phyloP scores from a whole-genome alignment of 176 grass and related monocot species.

The Hyparrhenia diplandra region DNA sequence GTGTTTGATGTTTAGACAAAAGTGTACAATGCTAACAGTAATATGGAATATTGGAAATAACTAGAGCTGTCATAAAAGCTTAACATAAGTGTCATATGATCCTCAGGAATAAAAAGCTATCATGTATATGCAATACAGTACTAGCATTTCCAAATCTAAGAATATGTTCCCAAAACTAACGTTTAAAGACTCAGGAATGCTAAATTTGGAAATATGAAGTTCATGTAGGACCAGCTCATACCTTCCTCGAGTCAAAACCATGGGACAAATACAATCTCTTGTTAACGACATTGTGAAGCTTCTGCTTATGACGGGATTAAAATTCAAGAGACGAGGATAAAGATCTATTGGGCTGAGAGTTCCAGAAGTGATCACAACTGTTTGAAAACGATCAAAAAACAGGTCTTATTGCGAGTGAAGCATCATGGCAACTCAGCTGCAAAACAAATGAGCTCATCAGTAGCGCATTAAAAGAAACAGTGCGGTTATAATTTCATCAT shows the following conservation, averaged over 20 bases:
- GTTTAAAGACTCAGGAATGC: not conserved
- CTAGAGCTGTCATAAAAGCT: not conserved
- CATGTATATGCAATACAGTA: not conserved
- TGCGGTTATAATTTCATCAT: not conserved
- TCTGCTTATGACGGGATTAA: conserved; percentile 93
- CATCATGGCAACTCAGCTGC: conserved; percentile 98
- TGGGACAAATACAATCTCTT: conserved; percentile 96
- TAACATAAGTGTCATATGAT: not conserved
- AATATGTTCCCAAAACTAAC: not conserved
- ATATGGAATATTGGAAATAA: not conserved
- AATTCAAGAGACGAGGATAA: conserved; percentile 89
- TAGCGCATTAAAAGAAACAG: conserved; percentile 4
- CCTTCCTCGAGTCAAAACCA: conserved; percentile 86
- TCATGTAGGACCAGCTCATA: not conserved
- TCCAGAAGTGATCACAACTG: conserved; percentile 91
- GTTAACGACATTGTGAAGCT: conserved; percentile 98
- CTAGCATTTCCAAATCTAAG: not conserved
- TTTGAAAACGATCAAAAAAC: conserved; percentile 95
- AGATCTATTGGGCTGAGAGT: conserved; percentile 95
- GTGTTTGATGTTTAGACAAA: conserved; percentile 7
- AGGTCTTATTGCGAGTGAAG: conserved; percentile 91
- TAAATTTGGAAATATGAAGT: not conserved
- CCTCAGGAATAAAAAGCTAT: not conserved
- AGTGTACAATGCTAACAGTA: not conserved
- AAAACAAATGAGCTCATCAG: conserved; percentile 34